Evolutionary conservation across 164 flowering plant genomes (phyloP), one percentile per base, ranked within the genome.

Genomic region (Vitis rotundifolia): DNA sequence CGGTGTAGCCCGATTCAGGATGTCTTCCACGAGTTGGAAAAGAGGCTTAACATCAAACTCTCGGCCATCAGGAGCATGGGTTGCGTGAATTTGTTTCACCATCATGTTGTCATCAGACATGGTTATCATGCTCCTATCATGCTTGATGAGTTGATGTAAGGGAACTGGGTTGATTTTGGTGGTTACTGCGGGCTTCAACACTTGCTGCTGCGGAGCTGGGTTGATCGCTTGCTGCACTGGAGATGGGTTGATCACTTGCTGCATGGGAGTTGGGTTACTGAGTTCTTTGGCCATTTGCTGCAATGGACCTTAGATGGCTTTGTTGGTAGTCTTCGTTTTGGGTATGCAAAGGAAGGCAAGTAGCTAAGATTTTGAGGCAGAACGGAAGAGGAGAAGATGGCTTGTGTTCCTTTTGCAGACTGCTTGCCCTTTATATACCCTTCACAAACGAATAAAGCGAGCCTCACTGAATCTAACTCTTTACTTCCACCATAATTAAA

Each of bases 381-480:
- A 31, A 31, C 0, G 16, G 55, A 59, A 61, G 59, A 47, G 47
- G 48, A 37, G 49, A 51, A 49, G 53, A 51, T 31, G 31, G 49
- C 19, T 56, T 67, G 61, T 71, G 71, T 57, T 12, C 49, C 26
- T 63, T 65, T 10, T 69, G 49, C 58, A 15, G 22, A 18, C 2
- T 2, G 58, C n/a, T 0, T 9, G 2, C 48, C 16, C 51, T 52
- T 68, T 63, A 44, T 67, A 76, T 76, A 76, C 18, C n/a, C 8
- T 13, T 16, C 16, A 29, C 22, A 28, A 28, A 47, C 9, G 68
- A 68, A 71, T 59, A 59, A 58, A 64, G 72, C 26, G 44, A 31
- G 44, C 7, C n/a, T 22, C 13, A 19, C 15, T 64, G 77, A 64
- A 77, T 73, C 76, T 18, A 72, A 76, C 73, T 77, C 76, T 61